Evolutionary conservation across 2,329 filamentous ascomycete genomes (phyloP).

Genomic region (Podosphaera xanthii): DNA sequence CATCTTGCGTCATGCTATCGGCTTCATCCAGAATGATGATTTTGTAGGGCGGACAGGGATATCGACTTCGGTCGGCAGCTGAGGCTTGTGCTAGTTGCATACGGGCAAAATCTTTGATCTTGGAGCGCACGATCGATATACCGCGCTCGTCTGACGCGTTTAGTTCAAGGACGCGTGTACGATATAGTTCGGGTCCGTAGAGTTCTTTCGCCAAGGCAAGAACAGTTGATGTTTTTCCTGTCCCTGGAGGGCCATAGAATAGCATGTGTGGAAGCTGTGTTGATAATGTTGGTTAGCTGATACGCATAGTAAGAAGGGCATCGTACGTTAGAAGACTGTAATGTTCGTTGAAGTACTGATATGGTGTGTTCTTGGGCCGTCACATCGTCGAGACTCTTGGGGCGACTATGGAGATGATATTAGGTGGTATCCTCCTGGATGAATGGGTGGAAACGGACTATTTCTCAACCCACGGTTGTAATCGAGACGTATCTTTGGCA

Average conservation of each 20-base stretch:
- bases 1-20: conserved; percentile 97
- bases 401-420: conserved; percentile 37
- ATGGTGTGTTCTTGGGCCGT: conserved; percentile 95
- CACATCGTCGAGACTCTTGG: conserved; percentile 82
- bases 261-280: conserved; percentile 83
- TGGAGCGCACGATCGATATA: conserved; percentile 88
- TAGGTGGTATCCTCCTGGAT: conserved; percentile 2
- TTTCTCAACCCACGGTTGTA: conserved; percentile 97
- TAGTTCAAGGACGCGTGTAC: conserved; percentile 86
- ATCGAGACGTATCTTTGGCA: conserved; percentile 37
- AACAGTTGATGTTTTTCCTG: conserved; percentile 93
- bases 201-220: conserved; percentile 93
- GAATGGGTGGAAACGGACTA: conserved; percentile 36
- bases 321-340: conserved; percentile 75
- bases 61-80: conserved; percentile 41
- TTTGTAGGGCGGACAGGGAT: conserved; percentile 94
- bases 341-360: conserved; percentile 70
- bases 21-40: conserved; percentile 97
- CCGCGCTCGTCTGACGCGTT: conserved; percentile 98
- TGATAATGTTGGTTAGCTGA: background rate
- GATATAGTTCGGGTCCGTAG: conserved; percentile 85
- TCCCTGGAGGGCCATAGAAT: conserved; percentile 93
- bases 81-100: conserved; percentile 73
- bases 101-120: conserved; percentile 94
- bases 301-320: background rate